Base-by-base conservation (phyloP, 2,329 filamentous ascomycete species). In the Fusarium transvaalense region DNA sequence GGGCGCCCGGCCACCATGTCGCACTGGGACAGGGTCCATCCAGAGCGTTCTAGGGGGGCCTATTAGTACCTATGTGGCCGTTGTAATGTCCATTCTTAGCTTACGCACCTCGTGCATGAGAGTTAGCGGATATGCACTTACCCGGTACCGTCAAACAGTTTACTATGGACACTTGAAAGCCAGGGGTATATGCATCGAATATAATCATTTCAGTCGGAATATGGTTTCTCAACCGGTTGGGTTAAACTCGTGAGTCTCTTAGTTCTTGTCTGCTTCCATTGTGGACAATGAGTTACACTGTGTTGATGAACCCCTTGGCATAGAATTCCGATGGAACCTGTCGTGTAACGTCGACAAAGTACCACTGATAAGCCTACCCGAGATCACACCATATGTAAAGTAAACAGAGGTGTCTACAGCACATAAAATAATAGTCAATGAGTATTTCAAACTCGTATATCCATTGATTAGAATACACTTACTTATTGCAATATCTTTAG, bases 41-140 rank as follows among this genome's bases (percentile, higher is more conserved):
- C 25, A n/a, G 39, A 21, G 55, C 37, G 32, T 52, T 59, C 43
- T 45, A 61, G 59, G 60, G 35, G 59, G 60, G 35, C 45, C 17
- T 23, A 17, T 45, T 25, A 21, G 31, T 47, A 43, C 27, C 38
- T 15, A 37, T 64, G 64, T 41, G 45, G 46, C 47, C 25, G 14
- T 43, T 19, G 23, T 19, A 29, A 15, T 17, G 39, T 42, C 9
- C 10, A 38, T n/a, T 19, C 9, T 25, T 25, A 25, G n/a, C 13
- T n/a, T n/a, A 15, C 41, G 15, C 23, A 43, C 41, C 25, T n/a
- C 27, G 12, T 23, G 42, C n/a, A 14, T 17, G 15, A 15, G 10
- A 10, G 27, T 19, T n/a, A 19, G 25, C 12, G 42, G 42, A 43
- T 25, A 46, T 23, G 17, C 9, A 10, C 50, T 41, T 64, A 64